phyloP scores from a whole-genome alignment of 768 basidiomycete species.

The Hirschioporus abietinus region DNA sequence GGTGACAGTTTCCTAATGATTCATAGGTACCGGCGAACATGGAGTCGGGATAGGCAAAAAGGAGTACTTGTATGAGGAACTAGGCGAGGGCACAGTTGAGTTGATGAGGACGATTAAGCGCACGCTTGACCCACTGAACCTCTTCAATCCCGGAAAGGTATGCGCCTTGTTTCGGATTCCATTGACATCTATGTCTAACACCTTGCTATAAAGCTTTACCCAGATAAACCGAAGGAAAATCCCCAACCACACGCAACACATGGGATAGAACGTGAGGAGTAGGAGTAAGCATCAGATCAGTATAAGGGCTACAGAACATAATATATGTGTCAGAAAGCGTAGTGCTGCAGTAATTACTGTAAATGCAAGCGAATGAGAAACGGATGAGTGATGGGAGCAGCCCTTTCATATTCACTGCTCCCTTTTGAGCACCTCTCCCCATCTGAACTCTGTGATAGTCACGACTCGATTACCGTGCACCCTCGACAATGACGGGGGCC shows the following conservation, averaged over 20 bases:
- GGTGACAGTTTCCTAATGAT: neutral
- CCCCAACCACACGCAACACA: slow-evolving; percentile 21
- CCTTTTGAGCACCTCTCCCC: neutral
- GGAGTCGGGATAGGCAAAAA: slow-evolving; percentile 86
- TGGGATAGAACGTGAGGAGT: slow-evolving; percentile 22
- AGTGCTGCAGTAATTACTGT: neutral
- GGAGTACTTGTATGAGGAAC: slow-evolving; percentile 73
- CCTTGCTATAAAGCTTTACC: neutral
- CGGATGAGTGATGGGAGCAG: neutral
- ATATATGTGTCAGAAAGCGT: neutral
- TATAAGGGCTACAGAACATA: neutral
- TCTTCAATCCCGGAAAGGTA: slow-evolving; percentile 86
- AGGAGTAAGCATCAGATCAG: slow-evolving; percentile 8
- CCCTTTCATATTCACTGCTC: neutral
- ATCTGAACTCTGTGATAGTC: neutral
- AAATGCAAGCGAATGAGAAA: neutral
- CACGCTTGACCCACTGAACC: slow-evolving; percentile 63
- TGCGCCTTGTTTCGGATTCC: slow-evolving; percentile 6
- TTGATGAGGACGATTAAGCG: slow-evolving; percentile 81
- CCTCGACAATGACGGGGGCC: slow-evolving; percentile 19
- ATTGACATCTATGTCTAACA: neutral
- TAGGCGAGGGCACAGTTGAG: slow-evolving; percentile 76
- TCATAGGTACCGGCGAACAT: slow-evolving; percentile 71
- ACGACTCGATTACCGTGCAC: slow-evolving; percentile 14
- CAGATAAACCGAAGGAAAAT: slow-evolving; percentile 19